These are phyloP conservation scores for Dactylella cylindrospora DNA, from an alignment of 2,329 filamentous ascomycete genomes.

Conservation along the genomic window DNA sequence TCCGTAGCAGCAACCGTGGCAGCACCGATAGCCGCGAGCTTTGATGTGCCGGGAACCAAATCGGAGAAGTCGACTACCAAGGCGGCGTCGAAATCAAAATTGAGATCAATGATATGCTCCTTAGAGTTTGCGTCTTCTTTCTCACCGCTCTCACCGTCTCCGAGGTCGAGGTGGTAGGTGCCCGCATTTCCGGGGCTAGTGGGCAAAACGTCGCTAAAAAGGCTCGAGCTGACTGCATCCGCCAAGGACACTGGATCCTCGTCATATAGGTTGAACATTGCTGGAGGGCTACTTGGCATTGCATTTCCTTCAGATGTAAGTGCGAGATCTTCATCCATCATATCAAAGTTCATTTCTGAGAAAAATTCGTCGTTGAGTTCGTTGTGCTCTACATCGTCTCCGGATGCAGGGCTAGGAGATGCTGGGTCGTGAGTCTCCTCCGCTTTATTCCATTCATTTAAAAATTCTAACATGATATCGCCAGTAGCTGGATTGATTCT, in stretches of 20 bases:
- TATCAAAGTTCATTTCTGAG: constrained; percentile 55
- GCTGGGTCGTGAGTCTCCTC: constrained; percentile 47
- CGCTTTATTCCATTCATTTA: constrained; percentile 38
- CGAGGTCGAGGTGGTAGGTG: constrained; percentile 26
- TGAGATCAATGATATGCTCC: constrained; percentile 25
- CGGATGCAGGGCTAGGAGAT: constrained; percentile 47
- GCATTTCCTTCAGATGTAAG: constrained; percentile 48
- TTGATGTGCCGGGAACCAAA: constrained; percentile 22
- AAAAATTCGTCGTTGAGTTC: constrained; percentile 57
- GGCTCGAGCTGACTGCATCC: constrained; percentile 38
- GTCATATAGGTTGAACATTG: constrained; percentile 51
- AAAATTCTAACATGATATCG: constrained; percentile 42
- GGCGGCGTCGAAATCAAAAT: constrained; percentile 38
- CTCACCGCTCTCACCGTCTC: not conserved
- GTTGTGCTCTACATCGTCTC: constrained; percentile 52
- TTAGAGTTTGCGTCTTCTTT: constrained; percentile 1
- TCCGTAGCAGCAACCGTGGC: not conserved
- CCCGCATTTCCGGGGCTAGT: constrained; percentile 29
- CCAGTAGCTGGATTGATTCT: constrained; percentile 30
- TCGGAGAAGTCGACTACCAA: constrained; percentile 44
- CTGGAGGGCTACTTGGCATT: constrained; percentile 56
- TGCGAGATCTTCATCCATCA: constrained; percentile 28
- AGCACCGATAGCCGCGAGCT: constrained; percentile 17
- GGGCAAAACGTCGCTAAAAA: constrained; percentile 37
- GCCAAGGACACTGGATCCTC: constrained; percentile 47